Base-by-base conservation (phyloP, 257 asterid species). In the Striga asiatica region DNA sequence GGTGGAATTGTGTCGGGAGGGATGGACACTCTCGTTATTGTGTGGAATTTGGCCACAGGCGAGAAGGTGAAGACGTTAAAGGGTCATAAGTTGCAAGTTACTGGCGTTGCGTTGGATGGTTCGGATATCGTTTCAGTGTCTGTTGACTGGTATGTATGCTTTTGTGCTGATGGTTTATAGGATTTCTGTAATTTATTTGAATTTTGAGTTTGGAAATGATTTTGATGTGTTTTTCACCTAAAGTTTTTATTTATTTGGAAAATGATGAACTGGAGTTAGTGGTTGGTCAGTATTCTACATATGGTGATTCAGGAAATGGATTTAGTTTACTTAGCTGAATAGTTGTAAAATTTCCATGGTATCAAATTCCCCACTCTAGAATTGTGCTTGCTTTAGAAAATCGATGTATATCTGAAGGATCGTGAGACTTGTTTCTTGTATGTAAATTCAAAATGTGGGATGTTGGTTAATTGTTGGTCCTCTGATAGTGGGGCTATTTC, bases 1-100 rank as follows among this genome's bases (percentile, higher is more conserved):
- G 97, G 99, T 43, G 91, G 94, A 38, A 62, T 92, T 58, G 70
- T 92, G 41, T 88, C 99, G 16, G 99, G 99, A 51, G 99, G 99
- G 50, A 82, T 81, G 99, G 99, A 92, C 65, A 85, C 94, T 6
- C 81, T 81, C 60, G 78, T 85, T 56, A 47, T 88, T 17, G 82
- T 88, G 19, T 92, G 99, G 97, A 78, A 79, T 74, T 67, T 92
- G 81, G 93, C 82, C 16, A 77, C 79, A 13, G 97, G 97, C 53
- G 99, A 88, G 77, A 75, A 66, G 52, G 71, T 68, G 25, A 85
- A 78, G 68, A 66, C 67, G 37, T 76, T 92, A 22, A 82, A 81
- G 71, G 99, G 94, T 34, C 99, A 92, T 62, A 68, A 67, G 31
- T 51, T 68, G 73, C 99, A 88, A 76, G 95, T 92, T 41, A 79